Conservation (phyloP, 2,329 filamentous ascomycete genomes). For the Fusarium nanum region DNA sequence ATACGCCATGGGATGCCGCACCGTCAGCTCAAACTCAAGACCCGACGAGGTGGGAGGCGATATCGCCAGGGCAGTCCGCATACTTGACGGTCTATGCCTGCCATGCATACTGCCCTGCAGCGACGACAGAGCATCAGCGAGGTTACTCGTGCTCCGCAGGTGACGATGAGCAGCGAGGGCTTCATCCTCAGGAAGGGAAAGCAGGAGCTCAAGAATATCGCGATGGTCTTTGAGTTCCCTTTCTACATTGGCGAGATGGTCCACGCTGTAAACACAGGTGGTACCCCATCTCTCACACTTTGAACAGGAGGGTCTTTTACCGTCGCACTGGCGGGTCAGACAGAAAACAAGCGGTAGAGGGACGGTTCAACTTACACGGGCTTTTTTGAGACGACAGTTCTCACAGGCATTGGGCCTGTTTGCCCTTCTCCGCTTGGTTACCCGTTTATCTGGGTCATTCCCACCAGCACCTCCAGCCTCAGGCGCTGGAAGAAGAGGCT, state of each 20-base stretch:
- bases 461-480: conserved; percentile 1
- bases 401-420: conserved; percentile 33
- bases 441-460: conserved; percentile 17
- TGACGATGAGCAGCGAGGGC: conserved; percentile 13
- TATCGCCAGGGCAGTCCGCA: conserved; percentile 15
- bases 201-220: conserved; percentile 22
- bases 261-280: conserved; percentile 18
- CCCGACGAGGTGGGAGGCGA: conserved; percentile 29
- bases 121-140: conserved; percentile 16
- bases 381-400: conserved; percentile 31
- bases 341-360: neutral
- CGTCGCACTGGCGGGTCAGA: conserved; percentile 33
- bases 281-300: conserved; percentile 27
- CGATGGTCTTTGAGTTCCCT: conserved; percentile 27
- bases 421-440: conserved; percentile 14
- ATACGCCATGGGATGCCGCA: conserved; percentile 31
- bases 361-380: conserved; percentile 23
- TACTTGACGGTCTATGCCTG: conserved; percentile 21
- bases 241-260: conserved; percentile 25
- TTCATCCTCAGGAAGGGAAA: conserved; percentile 16
- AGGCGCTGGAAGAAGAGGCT: conserved; percentile 18
- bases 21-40: conserved; percentile 39
- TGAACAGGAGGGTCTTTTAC: conserved; percentile 24
- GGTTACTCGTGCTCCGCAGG: neutral
- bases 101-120: conserved; percentile 29